These are phyloP conservation scores for Alliaria petiolata DNA, from an alignment of 345 rosid genomes.

Conservation along the genomic window DNA sequence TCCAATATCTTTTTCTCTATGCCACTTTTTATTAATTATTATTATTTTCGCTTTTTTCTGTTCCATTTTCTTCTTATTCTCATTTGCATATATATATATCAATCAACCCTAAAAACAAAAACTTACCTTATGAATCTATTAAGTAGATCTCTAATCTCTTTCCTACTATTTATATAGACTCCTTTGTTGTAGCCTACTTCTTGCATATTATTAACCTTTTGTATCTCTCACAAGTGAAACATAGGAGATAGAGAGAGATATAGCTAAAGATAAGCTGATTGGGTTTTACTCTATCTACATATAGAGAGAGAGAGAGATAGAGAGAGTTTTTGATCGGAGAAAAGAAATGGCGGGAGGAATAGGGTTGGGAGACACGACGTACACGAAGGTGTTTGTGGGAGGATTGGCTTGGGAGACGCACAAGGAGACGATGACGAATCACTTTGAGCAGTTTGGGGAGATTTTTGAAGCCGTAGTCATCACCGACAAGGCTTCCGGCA, in stretches of 20 bases:
- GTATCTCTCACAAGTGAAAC: conserved; percentile 13
- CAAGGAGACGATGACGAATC: conserved; percentile 90
- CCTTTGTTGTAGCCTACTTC: conserved; percentile 28
- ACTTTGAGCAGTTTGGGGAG: conserved; percentile 94
- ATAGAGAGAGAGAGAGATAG: not conserved
- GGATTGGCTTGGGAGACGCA: conserved; percentile 99
- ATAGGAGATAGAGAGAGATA: not conserved
- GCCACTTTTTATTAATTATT: not conserved
- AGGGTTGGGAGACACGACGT: conserved; percentile 77
- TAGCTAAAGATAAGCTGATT: conserved; percentile 13
- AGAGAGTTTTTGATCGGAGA: conserved; percentile 8
- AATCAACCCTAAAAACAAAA: conserved; percentile 23
- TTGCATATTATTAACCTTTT: conserved; percentile 7
- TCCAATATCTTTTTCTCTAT: not conserved
- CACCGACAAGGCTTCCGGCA: conserved; percentile 92
- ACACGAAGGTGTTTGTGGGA: conserved; percentile 94
- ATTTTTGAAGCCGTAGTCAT: conserved; percentile 97
- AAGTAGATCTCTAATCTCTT: conserved; percentile 20
- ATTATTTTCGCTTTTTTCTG: not conserved
- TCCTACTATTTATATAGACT: conserved; percentile 24
- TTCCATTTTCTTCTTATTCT: conserved; percentile 9
- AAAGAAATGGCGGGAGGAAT: conserved; percentile 27
- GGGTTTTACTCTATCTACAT: not conserved
- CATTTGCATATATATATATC: not conserved
- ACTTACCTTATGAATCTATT: conserved; percentile 15